These are phyloP conservation scores for Coemansia sp. DNA, from an alignment of 192 early-diverging fungal genomes.

Conservation along the genomic window DNA sequence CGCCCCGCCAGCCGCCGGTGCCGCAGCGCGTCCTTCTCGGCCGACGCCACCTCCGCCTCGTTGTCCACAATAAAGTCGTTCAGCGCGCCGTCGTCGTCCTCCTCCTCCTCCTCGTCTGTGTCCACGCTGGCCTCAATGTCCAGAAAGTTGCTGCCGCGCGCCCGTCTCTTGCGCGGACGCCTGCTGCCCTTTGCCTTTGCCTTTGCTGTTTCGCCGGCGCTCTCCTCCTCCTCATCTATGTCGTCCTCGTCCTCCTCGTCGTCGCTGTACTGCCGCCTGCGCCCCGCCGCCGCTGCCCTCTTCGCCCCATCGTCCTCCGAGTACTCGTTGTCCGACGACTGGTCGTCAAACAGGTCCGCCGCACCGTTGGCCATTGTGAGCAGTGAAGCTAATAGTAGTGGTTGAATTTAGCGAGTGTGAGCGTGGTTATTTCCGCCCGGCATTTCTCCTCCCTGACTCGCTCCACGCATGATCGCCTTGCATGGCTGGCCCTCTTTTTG, in stretches of 20 bases:
- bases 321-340: constrained; percentile 59
- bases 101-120: constrained; percentile 74
- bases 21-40: constrained; percentile 51
- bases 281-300: background rate
- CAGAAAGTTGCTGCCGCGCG: constrained; percentile 55
- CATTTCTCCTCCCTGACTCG: too few species aligned
- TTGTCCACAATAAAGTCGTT: constrained; percentile 58
- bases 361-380: constrained; percentile 55
- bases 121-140: constrained; percentile 72
- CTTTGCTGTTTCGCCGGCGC: constrained; percentile 53
- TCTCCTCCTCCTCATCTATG: constrained; percentile 53
- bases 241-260: constrained; percentile 16
- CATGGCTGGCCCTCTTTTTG: too few species aligned
- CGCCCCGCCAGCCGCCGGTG: constrained; percentile 53
- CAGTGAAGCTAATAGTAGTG: background rate
- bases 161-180: constrained; percentile 22
- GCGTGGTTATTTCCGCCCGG: background rate
- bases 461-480: too few species aligned
- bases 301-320: constrained; percentile 13
- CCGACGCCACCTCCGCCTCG: constrained; percentile 64
- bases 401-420: background rate
- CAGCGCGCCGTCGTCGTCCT: constrained; percentile 63
- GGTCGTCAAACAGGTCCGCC: constrained; percentile 68
- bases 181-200: constrained; percentile 32
- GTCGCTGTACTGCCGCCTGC: constrained; percentile 25